Evolutionary conservation across 306 rosid genomes (phyloP).

Genomic region (Coriaria nepalensis): DNA sequence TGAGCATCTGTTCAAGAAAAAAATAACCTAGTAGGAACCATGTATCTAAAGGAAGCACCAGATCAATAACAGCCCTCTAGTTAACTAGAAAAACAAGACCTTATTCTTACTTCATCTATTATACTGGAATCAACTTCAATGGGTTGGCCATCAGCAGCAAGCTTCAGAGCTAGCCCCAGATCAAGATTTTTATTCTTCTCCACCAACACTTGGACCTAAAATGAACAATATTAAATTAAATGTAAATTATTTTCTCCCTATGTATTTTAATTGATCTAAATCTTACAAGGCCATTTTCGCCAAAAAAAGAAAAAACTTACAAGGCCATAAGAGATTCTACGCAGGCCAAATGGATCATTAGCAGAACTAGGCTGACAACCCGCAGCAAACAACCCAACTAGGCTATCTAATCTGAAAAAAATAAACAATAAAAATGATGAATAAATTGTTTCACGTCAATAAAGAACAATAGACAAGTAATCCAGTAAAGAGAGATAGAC

Average conservation of each 20-base stretch:
- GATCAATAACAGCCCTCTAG: background rate
- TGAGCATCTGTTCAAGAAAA: no score
- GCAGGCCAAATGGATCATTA: constrained; percentile 79
- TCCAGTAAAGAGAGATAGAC: background rate
- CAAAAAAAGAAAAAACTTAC: constrained; percentile 59
- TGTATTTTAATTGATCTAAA: no score
- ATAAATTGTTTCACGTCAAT: no score
- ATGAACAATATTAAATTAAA: constrained; percentile 6
- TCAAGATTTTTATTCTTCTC: constrained; percentile 67
- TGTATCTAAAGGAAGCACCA: no score
- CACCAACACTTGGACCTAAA: constrained; percentile 80
- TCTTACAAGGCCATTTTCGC: constrained; percentile 44
- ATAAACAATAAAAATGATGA: constrained; percentile 11
- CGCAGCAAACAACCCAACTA: constrained; percentile 82
- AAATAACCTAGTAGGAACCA: no score
- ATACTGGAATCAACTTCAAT: constrained; percentile 40
- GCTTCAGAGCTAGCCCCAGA: constrained; percentile 58
- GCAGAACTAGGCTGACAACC: constrained; percentile 94
- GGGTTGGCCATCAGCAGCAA: constrained; percentile 66
- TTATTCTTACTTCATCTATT: constrained; percentile 45
- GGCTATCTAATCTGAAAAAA: constrained; percentile 79
- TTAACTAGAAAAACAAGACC: background rate
- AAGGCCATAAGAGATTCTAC: constrained; percentile 92
- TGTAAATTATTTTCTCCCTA: no score
- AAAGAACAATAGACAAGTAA: background rate